Conservation (phyloP, 139 green algal species). For the Coelastrella sp. region DNA sequence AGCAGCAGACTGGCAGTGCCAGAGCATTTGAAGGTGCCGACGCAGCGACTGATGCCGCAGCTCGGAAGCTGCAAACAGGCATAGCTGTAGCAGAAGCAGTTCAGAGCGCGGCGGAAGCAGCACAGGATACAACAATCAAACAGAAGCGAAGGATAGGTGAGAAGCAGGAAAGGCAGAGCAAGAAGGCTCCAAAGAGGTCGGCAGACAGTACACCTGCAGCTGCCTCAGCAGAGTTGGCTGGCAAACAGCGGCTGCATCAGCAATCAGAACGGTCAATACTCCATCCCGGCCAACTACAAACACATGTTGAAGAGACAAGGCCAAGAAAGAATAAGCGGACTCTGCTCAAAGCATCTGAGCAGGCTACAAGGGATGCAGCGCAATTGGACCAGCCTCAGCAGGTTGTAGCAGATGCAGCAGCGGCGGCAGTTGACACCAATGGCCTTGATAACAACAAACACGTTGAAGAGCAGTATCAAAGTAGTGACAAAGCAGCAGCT, state of each 20-base stretch:
- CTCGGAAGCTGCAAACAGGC: conserved; percentile 5
- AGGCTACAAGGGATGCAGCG: neutral
- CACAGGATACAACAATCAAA: neutral
- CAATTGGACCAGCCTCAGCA: neutral
- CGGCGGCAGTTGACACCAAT: neutral
- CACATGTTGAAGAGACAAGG: neutral
- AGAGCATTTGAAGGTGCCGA: neutral
- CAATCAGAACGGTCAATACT: too few species aligned
- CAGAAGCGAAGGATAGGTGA: neutral
- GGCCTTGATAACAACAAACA: too few species aligned
- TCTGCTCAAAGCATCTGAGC: too few species aligned
- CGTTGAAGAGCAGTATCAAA: too few species aligned
- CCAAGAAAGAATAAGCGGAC: too few species aligned
- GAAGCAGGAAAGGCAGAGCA: neutral
- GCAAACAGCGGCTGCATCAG: neutral
- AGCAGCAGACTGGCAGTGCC: neutral
- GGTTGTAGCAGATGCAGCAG: neutral
- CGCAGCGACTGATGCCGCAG: conserved; percentile 21
- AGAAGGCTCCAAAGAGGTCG: neutral
- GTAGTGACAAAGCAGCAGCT: too few species aligned
- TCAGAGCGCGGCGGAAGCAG: neutral
- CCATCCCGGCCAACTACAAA: too few species aligned
- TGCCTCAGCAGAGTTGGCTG: too few species aligned
- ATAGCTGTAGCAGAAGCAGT: conserved; percentile 32
- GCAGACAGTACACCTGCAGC: neutral